Base-by-base conservation (phyloP, 2,329 filamentous ascomycete species). In the Sporothrix euskadiensis region DNA sequence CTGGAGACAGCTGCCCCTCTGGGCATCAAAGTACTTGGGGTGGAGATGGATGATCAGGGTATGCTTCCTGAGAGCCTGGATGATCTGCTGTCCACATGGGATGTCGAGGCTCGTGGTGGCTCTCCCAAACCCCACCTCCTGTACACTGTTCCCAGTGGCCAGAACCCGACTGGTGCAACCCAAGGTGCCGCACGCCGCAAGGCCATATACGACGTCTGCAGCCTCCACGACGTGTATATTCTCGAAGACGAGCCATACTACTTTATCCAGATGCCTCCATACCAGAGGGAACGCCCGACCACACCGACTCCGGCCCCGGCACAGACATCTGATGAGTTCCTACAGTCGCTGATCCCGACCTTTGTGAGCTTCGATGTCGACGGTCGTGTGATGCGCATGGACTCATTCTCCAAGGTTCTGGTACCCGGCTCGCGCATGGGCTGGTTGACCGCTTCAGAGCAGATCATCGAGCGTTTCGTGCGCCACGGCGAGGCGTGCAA, bases 231-330 rank as follows among this genome's bases (percentile, higher is more conserved):
- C 79, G 79, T 97, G 56, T 92, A 89, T 83, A 94, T 98, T 79
- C 84, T 97, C 77, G 94, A 98, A 83, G 94, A 97, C 80, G 94
- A 97, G 80, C 94, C 94, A 1, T 97, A 97, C 83, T 97, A 97
- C 83, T 97, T 95, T 83, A 86, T 97, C 49, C 94, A 97, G 82
- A 93, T 94, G 91, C 89, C 92, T 77, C 89, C 91, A 0, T 95
- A 94, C 82, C 86, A 86, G 1, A 86, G 88, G 16, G 82, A 85
- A 44, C 81, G 85, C 76, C 82, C 82, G 84, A 49, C 85, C 19
- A 81, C 70, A 14, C 19, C 66, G 7, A 14, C 14, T 30, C 59
- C 30, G 19, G 10, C 71, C 4, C 71, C 66, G 8, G 59, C 54
- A n/a, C 65, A 71, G 61, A 61, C 22, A 5, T 61, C 72, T 10